A percentile compares a stretch with the other conserved stretches of the same genome.
Conservation (phyloP, 2,329 filamentous ascomycete genomes). For the Tolypocladium capitatum region DNA sequence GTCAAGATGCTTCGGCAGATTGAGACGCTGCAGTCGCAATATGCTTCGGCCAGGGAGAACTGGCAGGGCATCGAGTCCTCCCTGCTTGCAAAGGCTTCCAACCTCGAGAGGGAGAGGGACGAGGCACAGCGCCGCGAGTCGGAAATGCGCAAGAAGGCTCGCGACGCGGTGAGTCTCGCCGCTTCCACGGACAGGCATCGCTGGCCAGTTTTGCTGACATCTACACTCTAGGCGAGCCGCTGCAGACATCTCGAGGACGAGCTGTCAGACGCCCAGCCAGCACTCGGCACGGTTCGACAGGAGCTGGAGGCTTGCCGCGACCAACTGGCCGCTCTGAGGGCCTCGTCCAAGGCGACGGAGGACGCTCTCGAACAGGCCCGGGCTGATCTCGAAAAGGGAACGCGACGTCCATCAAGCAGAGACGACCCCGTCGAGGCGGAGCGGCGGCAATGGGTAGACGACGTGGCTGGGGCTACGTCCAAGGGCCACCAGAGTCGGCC, state of each 20-base stretch:
- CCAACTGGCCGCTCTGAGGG: constrained; percentile 48
- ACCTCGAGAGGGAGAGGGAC: constrained; percentile 80
- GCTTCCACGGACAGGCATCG: not conserved
- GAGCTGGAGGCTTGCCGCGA: constrained; percentile 48
- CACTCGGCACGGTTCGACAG: constrained; percentile 49
- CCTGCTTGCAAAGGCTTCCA: constrained; percentile 61
- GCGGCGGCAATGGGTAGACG: constrained; percentile 38
- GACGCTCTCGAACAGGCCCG: constrained; percentile 44
- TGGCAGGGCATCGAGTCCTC: constrained; percentile 95
- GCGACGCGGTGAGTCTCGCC: constrained; percentile 56
- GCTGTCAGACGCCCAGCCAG: constrained; percentile 54
- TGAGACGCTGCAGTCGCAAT: constrained; percentile 90
- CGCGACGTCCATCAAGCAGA: constrained; percentile 16
- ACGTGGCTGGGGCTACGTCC: constrained; percentile 26
- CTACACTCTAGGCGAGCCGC: constrained; percentile 40
- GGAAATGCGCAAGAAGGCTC: constrained; percentile 77
- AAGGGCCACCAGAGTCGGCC: constrained; percentile 35
- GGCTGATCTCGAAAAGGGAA: constrained; percentile 36
- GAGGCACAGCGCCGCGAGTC: constrained; percentile 72
- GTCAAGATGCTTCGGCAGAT: constrained; percentile 86
- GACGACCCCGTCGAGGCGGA: constrained; percentile 25
- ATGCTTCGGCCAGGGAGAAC: constrained; percentile 86
- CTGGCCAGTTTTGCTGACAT: not conserved
- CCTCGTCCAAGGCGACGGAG: constrained; percentile 53
- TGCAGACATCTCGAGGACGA: constrained; percentile 66